Conservation (phyloP, 805 yeast species). For the Maudiozyma serrabonitensis region DNA sequence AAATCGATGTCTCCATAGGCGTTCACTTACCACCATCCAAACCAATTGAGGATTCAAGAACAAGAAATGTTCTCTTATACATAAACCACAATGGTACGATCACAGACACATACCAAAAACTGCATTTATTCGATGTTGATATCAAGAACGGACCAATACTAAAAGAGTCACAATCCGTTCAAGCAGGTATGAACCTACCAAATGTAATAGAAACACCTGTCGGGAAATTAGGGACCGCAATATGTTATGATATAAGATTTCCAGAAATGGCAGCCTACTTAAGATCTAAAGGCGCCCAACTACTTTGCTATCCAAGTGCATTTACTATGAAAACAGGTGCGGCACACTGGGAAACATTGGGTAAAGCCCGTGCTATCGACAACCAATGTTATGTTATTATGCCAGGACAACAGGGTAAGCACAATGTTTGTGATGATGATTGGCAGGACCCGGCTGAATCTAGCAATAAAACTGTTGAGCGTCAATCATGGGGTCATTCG, state of each 20-base stretch:
- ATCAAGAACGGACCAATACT: conserved; percentile 71
- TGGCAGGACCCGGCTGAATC: conserved; percentile 10
- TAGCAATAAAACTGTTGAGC: conserved; percentile 13
- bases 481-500: conserved; percentile 82
- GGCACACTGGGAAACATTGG: conserved; percentile 81
- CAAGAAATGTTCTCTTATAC: conserved; percentile 67
- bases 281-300: conserved; percentile 61
- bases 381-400: conserved; percentile 77
- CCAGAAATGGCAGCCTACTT: conserved; percentile 68
- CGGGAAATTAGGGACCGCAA: conserved; percentile 60
- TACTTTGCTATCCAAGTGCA: conserved; percentile 81
- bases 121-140: conserved; percentile 85
- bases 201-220: conserved; percentile 49
- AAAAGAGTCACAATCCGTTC: conserved; percentile 69
- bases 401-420: conserved; percentile 84
- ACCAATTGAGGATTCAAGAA: conserved; percentile 33
- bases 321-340: conserved; percentile 87
- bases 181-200: conserved; percentile 54
- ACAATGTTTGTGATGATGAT: conserved; percentile 42
- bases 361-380: conserved; percentile 78
- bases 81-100: conserved; percentile 56
- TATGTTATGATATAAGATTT: conserved; percentile 82
- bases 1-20: conserved; percentile 69
- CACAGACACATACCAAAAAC: conserved; percentile 63
- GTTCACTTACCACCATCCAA: conserved; percentile 64